These are phyloP conservation scores for Macrocystidia cucumis DNA, from an alignment of 1,284 basidiomycete genomes.

Conservation along the genomic window DNA sequence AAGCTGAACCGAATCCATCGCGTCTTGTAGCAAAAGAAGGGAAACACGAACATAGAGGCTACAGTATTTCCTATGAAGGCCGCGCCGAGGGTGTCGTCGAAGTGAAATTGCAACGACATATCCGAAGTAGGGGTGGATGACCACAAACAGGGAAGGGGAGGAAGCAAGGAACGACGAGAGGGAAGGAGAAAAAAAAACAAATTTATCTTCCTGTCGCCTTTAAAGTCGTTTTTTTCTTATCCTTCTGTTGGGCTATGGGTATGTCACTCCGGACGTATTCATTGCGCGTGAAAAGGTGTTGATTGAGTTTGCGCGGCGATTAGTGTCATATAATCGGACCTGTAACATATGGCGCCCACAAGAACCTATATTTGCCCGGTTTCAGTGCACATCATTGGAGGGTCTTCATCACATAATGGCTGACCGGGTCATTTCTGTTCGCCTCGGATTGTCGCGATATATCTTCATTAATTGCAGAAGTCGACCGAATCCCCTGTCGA, in stretches of 20 bases:
- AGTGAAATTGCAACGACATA: no score
- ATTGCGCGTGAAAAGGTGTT: not conserved
- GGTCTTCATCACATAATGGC: no score
- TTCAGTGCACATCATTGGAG: no score
- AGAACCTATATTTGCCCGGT: no score
- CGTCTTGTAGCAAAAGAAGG: not conserved
- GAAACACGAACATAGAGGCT: constrained; percentile 10
- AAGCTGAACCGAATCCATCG: not conserved
- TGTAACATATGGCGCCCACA: no score
- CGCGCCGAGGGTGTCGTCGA: constrained; percentile 13
- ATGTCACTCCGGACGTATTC: not conserved
- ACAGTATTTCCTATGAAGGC: constrained; percentile 13
- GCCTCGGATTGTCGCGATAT: no score
- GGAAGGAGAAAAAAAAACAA: not conserved
- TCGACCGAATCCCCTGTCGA: no score
- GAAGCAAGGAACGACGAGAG: not conserved
- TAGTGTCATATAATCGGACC: no score
- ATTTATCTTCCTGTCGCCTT: not conserved
- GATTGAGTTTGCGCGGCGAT: no score
- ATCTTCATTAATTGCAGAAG: no score
- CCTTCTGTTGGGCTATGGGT: constrained; percentile 1
- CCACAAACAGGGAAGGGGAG: constrained; percentile 1
- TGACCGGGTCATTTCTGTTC: no score
- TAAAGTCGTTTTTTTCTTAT: constrained; percentile 5
- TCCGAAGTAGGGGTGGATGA: no score